Base-by-base conservation (phyloP, 495 filamentous ascomycete genomes). In the Aspergillus mulundensis region DNA sequence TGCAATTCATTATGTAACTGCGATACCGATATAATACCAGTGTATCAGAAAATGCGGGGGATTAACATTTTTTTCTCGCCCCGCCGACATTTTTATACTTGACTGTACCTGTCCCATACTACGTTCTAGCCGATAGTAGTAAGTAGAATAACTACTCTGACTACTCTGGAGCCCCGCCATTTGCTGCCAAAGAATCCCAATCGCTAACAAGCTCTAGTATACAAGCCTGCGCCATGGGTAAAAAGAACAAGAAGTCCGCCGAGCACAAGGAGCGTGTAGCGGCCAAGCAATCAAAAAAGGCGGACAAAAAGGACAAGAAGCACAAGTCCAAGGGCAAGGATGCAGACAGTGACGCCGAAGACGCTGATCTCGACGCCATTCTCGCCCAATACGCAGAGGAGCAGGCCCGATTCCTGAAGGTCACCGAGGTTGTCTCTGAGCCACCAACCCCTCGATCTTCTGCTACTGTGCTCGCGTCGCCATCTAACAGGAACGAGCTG, bases 351-450 rank as follows among this genome's bases (percentile, higher is more conserved):
- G 88, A 94, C 65, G 88, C 76, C 36, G 91, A 96, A 73, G 91
- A 96, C 61, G 84, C 92, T n/a, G 94, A 98, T 72, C 76, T 98
- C 40, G 94, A 98, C 69, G 84, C 86, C n/a, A 90, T 98, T n/a
- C 85, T 97, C 12, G 91, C 90, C 16, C 90, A 94, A 71, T 97
- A 96, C 66, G 77, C 78, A 20, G 77, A 78, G 55, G 72, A 91
- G 72, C 94, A 98, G 76, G 92, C 94, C 53, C 86, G 87, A 62
- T 96, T 94, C 64, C 82, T 93, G 59, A 96, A 96, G 75, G 83
- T 98, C 63, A 96, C 93, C 4, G 94, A 98, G 71, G 78, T 81
- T 7, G 67, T 79, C 2, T 85, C 81, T n/a, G 83, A 77, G 8
- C 89, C 94, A 43, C 94, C 93, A 2, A 81, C 84, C 19, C 80